Percentiles rank a stretch among this genome's conserved stretches.
phyloP scores from a whole-genome alignment of 2,329 filamentous ascomycete species.

The Penicillium sp. region DNA sequence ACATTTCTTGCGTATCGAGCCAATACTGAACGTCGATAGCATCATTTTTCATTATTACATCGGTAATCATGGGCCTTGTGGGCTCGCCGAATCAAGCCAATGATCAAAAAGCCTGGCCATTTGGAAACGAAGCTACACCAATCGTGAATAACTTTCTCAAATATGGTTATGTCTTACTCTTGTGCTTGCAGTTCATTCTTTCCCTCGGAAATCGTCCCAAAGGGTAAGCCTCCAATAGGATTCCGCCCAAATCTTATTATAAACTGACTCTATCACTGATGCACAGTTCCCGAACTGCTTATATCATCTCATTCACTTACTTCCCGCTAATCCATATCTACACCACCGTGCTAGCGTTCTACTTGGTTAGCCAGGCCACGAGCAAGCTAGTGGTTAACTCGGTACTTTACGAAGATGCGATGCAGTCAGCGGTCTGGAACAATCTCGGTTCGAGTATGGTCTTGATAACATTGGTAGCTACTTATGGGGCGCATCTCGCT shows the following conservation, averaged over 20 bases:
- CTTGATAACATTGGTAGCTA: constrained; percentile 84
- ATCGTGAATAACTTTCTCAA: constrained; percentile 87
- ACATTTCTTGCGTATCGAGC: constrained; percentile 3
- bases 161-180: constrained; percentile 86
- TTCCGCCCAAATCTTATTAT: background rate
- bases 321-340: constrained; percentile 88
- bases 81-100: constrained; percentile 26
- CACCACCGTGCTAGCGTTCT: constrained; percentile 81
- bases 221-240: constrained; percentile 56
- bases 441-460: constrained; percentile 81
- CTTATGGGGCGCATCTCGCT: constrained; percentile 92
- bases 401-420: constrained; percentile 64
- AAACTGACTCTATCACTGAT: background rate
- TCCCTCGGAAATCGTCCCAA: constrained; percentile 95
- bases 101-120: constrained; percentile 28
- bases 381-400: constrained; percentile 60
- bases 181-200: constrained; percentile 91
- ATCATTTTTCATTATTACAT: constrained; percentile 30
- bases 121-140: constrained; percentile 56
- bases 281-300: constrained; percentile 69
- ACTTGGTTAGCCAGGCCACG: constrained; percentile 82
- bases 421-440: constrained; percentile 78
- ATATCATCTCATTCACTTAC: constrained; percentile 82
- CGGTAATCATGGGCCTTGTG: constrained; percentile 31
- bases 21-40: constrained; percentile 12